A percentile compares a stretch with the other conserved stretches of the same genome.
phyloP scores from a whole-genome alignment of 2,329 filamentous ascomycete genomes.

The Colletotrichum theobromicola region DNA sequence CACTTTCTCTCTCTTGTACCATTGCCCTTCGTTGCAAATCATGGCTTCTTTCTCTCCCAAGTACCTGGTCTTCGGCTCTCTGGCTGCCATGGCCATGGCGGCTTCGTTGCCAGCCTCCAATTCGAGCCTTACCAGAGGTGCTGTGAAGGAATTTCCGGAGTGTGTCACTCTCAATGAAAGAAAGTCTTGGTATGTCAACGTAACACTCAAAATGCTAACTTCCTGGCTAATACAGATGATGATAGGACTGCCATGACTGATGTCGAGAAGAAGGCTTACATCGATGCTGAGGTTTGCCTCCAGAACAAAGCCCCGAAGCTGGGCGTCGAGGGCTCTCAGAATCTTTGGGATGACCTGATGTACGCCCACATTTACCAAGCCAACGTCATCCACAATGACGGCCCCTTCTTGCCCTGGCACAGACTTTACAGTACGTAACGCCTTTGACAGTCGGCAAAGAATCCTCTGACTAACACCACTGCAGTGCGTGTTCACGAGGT shows the following conservation, averaged over 20 bases:
- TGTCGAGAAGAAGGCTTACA: constrained; percentile 18
- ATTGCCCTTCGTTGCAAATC: not conserved
- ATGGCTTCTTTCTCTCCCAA: not conserved
- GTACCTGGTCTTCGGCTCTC: not conserved
- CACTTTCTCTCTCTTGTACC: not conserved
- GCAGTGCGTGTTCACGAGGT: constrained; percentile 30
- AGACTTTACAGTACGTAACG: not conserved
- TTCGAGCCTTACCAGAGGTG: not conserved
- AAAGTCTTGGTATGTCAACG: not conserved
- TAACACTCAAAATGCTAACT: not conserved
- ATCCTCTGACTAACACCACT: not conserved
- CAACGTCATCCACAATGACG: not conserved
- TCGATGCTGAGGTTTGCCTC: constrained; percentile 20
- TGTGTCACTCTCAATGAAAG: not conserved
- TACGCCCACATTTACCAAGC: not conserved
- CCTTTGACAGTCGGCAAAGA: not conserved
- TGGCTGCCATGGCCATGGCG: not conserved
- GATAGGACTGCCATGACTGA: not conserved
- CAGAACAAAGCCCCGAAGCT: not conserved
- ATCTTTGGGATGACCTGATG: not conserved
- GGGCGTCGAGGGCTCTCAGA: not conserved
- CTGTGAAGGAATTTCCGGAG: not conserved
- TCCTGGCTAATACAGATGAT: not conserved
- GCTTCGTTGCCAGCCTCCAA: not conserved
- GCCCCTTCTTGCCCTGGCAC: not conserved